A percentile compares a stretch with the other conserved stretches of the same genome.
Evolutionary conservation across 805 yeast species (phyloP).

Genomic region (Kodamaea leandrae): DNA sequence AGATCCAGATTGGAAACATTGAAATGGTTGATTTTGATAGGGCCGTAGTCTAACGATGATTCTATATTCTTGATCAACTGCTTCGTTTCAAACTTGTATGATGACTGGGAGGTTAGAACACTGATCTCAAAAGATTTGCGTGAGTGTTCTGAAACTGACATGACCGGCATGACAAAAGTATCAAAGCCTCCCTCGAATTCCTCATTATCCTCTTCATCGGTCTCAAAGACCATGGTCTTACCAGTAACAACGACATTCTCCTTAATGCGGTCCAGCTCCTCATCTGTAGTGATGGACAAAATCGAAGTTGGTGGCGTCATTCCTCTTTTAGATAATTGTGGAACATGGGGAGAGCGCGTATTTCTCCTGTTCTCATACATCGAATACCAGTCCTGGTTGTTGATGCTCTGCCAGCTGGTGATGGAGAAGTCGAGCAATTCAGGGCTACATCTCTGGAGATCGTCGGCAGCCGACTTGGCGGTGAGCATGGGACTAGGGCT

Average conservation of each 20-base stretch:
- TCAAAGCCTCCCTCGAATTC: slow-evolving; percentile 2
- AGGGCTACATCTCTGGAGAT: slow-evolving; percentile 6
- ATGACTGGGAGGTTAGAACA: slow-evolving; percentile 20
- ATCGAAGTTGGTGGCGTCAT: slow-evolving; percentile 2
- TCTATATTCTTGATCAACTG: slow-evolving; percentile 19
- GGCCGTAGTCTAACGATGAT: slow-evolving; percentile 12
- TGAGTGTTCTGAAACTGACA: slow-evolving; percentile 23
- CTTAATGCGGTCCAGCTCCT: slow-evolving; percentile 11
- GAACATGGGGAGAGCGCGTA: not conserved
- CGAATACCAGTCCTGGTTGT: slow-evolving; percentile 12
- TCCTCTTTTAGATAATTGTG: not conserved
- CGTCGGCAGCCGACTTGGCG: not conserved
- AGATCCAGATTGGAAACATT: slow-evolving; percentile 4
- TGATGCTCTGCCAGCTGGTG: slow-evolving; percentile 31
- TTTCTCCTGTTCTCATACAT: not conserved
- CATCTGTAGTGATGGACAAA: slow-evolving; percentile 23
- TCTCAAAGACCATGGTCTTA: slow-evolving; percentile 39
- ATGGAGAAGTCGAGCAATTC: slow-evolving; percentile 14
- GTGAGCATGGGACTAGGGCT: not conserved
- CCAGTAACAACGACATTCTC: slow-evolving; percentile 8
- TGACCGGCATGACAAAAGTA: slow-evolving; percentile 39
- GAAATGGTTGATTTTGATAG: slow-evolving; percentile 17
- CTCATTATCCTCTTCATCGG: slow-evolving; percentile 38
- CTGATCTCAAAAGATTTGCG: slow-evolving; percentile 19
- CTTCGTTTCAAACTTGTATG: slow-evolving; percentile 19